Evolutionary conservation across 139 green algal species (phyloP).

Genomic region (Chlamydomonas asymmetrica): DNA sequence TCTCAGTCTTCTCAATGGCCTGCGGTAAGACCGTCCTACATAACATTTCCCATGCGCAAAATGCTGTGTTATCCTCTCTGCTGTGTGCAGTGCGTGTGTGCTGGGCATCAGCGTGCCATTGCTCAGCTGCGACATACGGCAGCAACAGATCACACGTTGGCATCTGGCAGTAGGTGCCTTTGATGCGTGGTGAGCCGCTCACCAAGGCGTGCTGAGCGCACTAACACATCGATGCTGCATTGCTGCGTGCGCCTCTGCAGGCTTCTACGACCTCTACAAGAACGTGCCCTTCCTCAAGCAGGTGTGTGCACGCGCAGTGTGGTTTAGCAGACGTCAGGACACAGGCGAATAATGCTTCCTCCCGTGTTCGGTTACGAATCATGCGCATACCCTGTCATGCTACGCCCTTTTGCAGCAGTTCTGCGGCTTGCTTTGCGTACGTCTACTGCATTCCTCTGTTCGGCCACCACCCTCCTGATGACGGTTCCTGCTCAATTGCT

Average conservation of each 20-base stretch:
- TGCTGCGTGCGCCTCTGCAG: background rate
- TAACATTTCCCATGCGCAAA: too few species aligned
- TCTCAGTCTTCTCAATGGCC: conserved; percentile 75
- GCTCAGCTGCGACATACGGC: background rate
- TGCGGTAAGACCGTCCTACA: conserved; percentile 26
- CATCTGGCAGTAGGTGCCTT: background rate
- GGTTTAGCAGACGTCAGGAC: too few species aligned
- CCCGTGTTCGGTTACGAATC: too few species aligned
- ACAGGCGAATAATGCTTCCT: too few species aligned
- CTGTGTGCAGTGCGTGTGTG: background rate
- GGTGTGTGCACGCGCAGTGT: conserved; percentile 20
- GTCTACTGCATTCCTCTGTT: too few species aligned
- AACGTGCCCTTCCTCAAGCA: conserved; percentile 74
- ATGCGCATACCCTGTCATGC: too few species aligned
- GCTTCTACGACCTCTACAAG: conserved; percentile 61
- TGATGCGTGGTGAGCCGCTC: background rate
- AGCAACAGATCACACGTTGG: background rate
- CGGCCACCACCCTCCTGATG: too few species aligned
- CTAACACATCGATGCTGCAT: background rate
- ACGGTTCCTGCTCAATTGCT: too few species aligned
- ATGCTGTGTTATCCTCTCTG: conserved; percentile 17
- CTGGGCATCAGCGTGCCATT: background rate
- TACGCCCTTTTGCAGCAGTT: too few species aligned
- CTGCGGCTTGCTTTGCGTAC: too few species aligned
- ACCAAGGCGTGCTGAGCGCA: background rate